Base-by-base conservation (phyloP, 805 yeast genomes). In the Saccharomyces paradoxus region DNA sequence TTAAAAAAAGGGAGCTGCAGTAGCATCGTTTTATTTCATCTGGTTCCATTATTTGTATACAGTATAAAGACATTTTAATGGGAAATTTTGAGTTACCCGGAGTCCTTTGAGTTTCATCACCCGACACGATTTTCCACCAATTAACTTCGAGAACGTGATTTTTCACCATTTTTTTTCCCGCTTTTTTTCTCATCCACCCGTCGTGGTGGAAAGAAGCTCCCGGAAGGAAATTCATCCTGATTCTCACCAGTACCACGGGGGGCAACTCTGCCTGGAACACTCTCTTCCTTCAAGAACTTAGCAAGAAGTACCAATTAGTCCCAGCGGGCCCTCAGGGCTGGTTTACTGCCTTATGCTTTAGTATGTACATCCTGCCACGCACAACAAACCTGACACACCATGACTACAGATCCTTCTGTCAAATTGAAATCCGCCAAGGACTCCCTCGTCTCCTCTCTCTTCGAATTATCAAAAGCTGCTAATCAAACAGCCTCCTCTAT, bases 381-480 rank as follows among this genome's bases (percentile, higher is more conserved):
- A 24, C 48, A 24, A 12, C 32, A 31, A 48, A 17, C 9, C 9
- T 14, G 26, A 21, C 10, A 31, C 46, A 50, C 41, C 27, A 65
- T 66, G 69, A 65, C 66, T 21, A 54, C 64, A n/a, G 71, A 68
- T 50, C 69, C 71, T 48, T 59, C 71, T 50, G 55, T 61, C 30
- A 72, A 71, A 55, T 60, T 72, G 37, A 71, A 66, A 55, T 55
- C 62, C 41, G 73, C 74, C 48, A 73, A 71, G 66, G 74, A 72
- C 52, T 63, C 75, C 27, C 73, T 86, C 41, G 90, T 90, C 55
- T 80, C 94, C 46, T 82, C 96, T 1, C 78, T 90, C 57, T 86
- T 84, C 64, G 91, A 87, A 67, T 80, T 90, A 53, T 83, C 94
- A 48, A 88, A 84, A 65, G 89, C 95, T n/a, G 92, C 96, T 41